Conservation (phyloP, 1,139 yeast species). For the Debaryomyces sp. region DNA sequence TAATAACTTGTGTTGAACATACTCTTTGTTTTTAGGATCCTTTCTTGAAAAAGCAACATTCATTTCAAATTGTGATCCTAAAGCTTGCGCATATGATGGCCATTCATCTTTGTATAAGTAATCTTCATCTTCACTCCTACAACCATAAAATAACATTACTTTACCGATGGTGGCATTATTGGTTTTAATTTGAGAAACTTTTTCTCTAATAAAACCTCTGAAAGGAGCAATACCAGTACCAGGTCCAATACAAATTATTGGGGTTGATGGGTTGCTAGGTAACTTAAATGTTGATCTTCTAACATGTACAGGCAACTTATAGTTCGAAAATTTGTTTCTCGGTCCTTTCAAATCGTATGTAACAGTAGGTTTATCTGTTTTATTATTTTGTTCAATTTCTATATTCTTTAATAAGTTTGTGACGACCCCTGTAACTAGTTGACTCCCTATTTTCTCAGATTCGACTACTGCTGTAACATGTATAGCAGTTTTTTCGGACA, state of each 20-base stretch:
- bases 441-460: slow-evolving; percentile 54
- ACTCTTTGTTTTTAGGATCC: slow-evolving; percentile 62
- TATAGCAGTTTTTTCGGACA: slow-evolving; percentile 71
- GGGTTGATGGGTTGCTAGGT: slow-evolving; percentile 83
- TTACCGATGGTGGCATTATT: slow-evolving; percentile 66
- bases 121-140: slow-evolving; percentile 75
- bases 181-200: slow-evolving; percentile 50
- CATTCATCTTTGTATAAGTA: slow-evolving; percentile 86
- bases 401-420: slow-evolving; percentile 84
- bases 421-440: slow-evolving; percentile 75
- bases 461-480: slow-evolving; percentile 95
- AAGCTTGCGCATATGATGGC: slow-evolving; percentile 64
- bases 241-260: slow-evolving; percentile 93
- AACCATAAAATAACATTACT: slow-evolving; percentile 80
- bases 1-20: slow-evolving; percentile 79
- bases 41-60: slow-evolving; percentile 88
- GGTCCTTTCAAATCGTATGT: slow-evolving; percentile 83
- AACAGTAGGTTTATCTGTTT: slow-evolving; percentile 46
- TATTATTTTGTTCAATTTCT: slow-evolving; percentile 62
- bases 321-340: slow-evolving; percentile 56
- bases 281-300: slow-evolving; percentile 94
- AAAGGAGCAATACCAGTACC: slow-evolving; percentile 99
- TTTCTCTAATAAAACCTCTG: slow-evolving; percentile 89
- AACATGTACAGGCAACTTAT: slow-evolving; percentile 84
- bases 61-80: slow-evolving; percentile 71